A percentile compares a stretch with the other conserved stretches of the same genome.
phyloP scores from a whole-genome alignment of 1,284 basidiomycete species.

The Boletus semigastroideus region DNA sequence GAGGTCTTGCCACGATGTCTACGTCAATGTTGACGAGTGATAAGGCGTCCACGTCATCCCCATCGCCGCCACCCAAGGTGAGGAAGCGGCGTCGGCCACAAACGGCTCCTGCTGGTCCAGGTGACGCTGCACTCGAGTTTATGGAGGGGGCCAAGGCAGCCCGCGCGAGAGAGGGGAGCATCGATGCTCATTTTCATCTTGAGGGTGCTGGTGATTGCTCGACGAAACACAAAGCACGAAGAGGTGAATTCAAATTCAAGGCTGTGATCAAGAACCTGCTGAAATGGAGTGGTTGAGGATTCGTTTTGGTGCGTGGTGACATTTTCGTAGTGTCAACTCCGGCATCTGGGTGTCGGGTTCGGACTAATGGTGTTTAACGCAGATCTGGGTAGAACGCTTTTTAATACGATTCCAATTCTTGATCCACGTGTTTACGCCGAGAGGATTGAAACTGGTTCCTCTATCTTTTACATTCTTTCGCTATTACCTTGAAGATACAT shows the following conservation, averaged over 20 bases:
- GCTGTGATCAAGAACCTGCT: conserved; percentile 18
- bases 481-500: conserved; percentile 1
- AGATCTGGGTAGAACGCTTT: neutral
- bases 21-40: neutral
- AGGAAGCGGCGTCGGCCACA: conserved; percentile 21
- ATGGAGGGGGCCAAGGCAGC: conserved; percentile 11
- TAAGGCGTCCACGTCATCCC: neutral
- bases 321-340: neutral
- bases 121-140: conserved; percentile 16
- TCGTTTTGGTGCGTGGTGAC: conserved; percentile 3
- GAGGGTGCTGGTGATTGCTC: neutral
- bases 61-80: conserved; percentile 3
- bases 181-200: neutral
- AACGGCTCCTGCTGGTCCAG: conserved; percentile 21
- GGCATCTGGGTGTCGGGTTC: neutral
- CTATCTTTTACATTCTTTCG: neutral
- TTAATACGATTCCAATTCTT: neutral
- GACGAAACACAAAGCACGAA: conserved; percentile 4
- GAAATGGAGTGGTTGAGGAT: conserved; percentile 9
- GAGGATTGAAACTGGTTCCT: neutral
- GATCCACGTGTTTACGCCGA: neutral
- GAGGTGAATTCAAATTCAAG: conserved; percentile 15
- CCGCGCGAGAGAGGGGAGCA: conserved; percentile 3
- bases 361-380: neutral
- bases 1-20: too few species aligned